Conservation (phyloP, 495 filamentous ascomycete species). For the Bathelium albidoporum region DNA sequence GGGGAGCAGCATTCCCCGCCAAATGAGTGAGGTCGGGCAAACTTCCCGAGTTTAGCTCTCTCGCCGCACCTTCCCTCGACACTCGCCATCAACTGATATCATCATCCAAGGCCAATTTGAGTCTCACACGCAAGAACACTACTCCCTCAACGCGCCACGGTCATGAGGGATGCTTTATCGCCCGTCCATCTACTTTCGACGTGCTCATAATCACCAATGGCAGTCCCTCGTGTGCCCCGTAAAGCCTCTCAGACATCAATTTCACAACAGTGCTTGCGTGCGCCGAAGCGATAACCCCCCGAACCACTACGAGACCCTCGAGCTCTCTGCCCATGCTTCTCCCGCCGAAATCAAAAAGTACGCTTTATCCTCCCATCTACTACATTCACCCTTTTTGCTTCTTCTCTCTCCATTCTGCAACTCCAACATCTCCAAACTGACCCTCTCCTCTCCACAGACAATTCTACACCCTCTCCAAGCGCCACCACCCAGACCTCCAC, state of each 20-base stretch:
- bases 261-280: slow-evolving; percentile 26
- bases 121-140: neutral
- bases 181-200: neutral
- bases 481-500: slow-evolving; percentile 91
- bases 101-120: neutral
- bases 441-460: slow-evolving; percentile 39
- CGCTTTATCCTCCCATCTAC: slow-evolving; percentile 5
- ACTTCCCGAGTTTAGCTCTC: neutral
- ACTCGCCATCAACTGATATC: neutral
- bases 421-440: neutral
- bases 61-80: neutral
- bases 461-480: slow-evolving; percentile 88
- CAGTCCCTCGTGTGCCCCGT: slow-evolving; percentile 10
- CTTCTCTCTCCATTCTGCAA: neutral
- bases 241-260: slow-evolving; percentile 11
- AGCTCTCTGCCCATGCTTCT: slow-evolving; percentile 57
- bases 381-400: neutral
- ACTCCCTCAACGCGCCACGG: neutral
- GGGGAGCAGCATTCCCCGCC: neutral
- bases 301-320: slow-evolving; percentile 77
- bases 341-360: slow-evolving; percentile 77
- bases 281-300: slow-evolving; percentile 21
- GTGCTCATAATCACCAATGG: slow-evolving; percentile 6
- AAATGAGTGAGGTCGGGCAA: neutral
- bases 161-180: slow-evolving; percentile 4